phyloP scores from a whole-genome alignment of 106 monocot genomes.

The Agapanthus africanus region DNA sequence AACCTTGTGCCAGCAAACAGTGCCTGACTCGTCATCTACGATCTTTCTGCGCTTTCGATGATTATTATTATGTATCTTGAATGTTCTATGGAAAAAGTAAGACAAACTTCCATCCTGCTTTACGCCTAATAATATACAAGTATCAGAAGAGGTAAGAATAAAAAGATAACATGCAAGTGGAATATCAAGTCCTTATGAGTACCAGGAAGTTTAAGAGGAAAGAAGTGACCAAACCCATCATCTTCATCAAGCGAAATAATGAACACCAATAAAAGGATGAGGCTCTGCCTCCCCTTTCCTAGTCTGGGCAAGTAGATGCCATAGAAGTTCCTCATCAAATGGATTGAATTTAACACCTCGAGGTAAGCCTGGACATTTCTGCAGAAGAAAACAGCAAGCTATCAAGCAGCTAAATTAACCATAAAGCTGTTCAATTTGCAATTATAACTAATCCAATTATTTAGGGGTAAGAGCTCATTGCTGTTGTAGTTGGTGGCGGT shows the following conservation, averaged over 20 bases:
- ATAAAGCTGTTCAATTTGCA: neutral
- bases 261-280: conserved; percentile 84
- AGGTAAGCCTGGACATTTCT: conserved; percentile 78
- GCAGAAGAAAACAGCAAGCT: conserved; percentile 7
- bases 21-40: conserved; percentile 12
- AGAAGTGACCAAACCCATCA: no score
- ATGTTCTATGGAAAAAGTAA: conserved; percentile 78
- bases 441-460: neutral
- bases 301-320: conserved; percentile 81
- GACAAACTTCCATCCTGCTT: conserved; percentile 79
- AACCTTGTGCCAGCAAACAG: conserved; percentile 53
- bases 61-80: conserved; percentile 27
- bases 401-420: neutral
- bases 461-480: no score
- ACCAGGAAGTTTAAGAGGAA: conserved; percentile 69
- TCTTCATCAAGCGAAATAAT: conserved; percentile 57
- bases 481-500: no score
- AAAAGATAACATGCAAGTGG: neutral
- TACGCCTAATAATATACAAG: conserved; percentile 35
- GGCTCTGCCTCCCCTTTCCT: conserved; percentile 39
- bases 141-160: neutral
- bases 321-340: conserved; percentile 72
- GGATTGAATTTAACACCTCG: conserved; percentile 94
- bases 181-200: conserved; percentile 2
- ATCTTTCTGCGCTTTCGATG: conserved; percentile 25